Conservation (phyloP, 805 yeast genomes). For the Metschnikowia orientalis region DNA sequence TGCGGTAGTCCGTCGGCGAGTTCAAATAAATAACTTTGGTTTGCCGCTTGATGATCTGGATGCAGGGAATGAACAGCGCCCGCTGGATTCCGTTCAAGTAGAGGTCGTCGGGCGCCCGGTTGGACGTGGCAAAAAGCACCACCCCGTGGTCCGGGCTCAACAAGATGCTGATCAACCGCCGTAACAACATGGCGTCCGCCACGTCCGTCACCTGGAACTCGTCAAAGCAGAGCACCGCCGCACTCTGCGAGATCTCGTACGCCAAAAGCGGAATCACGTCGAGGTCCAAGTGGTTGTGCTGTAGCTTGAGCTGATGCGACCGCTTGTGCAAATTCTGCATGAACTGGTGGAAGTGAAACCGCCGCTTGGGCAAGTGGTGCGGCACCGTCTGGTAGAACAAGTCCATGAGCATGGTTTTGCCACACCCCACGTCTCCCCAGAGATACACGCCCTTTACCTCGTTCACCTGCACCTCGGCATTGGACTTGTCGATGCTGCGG, state of each 20-base stretch:
- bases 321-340: slow-evolving; percentile 92
- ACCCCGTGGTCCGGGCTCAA: slow-evolving; percentile 75
- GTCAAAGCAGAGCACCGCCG: slow-evolving; percentile 87
- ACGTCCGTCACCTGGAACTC: slow-evolving; percentile 98
- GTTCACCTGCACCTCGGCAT: slow-evolving; percentile 22
- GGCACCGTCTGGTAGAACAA: slow-evolving; percentile 86
- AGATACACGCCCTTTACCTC: slow-evolving; percentile 78
- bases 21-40: slow-evolving; percentile 76
- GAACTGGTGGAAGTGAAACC: slow-evolving; percentile 94
- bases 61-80: slow-evolving; percentile 88
- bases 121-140: slow-evolving; percentile 87
- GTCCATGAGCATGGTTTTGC: slow-evolving; percentile 98
- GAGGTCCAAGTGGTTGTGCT: slow-evolving; percentile 53
- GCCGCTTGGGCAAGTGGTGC: slow-evolving; percentile 62
- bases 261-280: slow-evolving; percentile 86
- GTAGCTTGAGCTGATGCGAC: slow-evolving; percentile 65
- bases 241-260: slow-evolving; percentile 68
- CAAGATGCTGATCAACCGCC: slow-evolving; percentile 66
- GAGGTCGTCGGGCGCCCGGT: slow-evolving; percentile 90
- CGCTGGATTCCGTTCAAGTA: slow-evolving; percentile 94
- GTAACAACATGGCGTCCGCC: slow-evolving; percentile 94
- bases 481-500: background rate
- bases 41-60: slow-evolving; percentile 65
- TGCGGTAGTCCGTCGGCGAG: slow-evolving; percentile 92
- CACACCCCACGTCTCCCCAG: slow-evolving; percentile 98